Evolutionary conservation across 495 filamentous ascomycete genomes (phyloP).

Genomic region (Staphylotrichum tortipilum): DNA sequence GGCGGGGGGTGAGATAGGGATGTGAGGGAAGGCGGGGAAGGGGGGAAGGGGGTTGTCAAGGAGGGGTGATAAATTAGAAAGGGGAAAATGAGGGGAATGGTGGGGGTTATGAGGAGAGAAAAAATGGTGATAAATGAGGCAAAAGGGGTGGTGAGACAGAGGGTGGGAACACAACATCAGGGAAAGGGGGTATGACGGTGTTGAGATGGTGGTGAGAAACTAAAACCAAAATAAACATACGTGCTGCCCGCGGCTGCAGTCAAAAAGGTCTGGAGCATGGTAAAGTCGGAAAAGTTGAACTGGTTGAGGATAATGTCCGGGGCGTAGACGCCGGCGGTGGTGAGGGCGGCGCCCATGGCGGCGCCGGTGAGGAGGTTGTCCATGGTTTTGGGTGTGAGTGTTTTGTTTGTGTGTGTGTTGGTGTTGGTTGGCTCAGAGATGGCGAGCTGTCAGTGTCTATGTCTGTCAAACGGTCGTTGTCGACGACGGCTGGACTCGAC

Average conservation of each 20-base stretch:
- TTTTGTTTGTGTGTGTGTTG: too few species aligned
- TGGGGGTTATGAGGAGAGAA: not conserved
- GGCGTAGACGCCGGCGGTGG: slow-evolving; percentile 43
- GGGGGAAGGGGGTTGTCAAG: not conserved
- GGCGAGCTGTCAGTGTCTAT: too few species aligned
- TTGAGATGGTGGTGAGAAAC: not conserved
- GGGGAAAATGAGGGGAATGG: too few species aligned
- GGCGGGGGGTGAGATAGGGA: not conserved
- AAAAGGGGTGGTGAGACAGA: too few species aligned
- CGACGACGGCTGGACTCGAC: too few species aligned
- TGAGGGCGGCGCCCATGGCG: slow-evolving; percentile 47
- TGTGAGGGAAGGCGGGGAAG: not conserved
- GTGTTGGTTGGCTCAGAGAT: too few species aligned
- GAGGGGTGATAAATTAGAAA: too few species aligned
- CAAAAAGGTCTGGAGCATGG: slow-evolving; percentile 51
- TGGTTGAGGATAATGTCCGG: slow-evolving; percentile 46
- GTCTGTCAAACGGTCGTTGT: too few species aligned
- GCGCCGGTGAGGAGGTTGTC: slow-evolving; percentile 35
- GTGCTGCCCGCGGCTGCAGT: slow-evolving; percentile 45
- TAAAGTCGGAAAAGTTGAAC: slow-evolving; percentile 45
- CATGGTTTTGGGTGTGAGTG: slow-evolving; percentile 6
- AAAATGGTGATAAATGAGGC: not conserved
- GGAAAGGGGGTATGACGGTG: too few species aligned
- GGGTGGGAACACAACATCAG: too few species aligned
- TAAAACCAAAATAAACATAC: slow-evolving; percentile 31